These are phyloP conservation scores for Jasminum sambac DNA, from an alignment of 257 asterid genomes.

Conservation along the genomic window DNA sequence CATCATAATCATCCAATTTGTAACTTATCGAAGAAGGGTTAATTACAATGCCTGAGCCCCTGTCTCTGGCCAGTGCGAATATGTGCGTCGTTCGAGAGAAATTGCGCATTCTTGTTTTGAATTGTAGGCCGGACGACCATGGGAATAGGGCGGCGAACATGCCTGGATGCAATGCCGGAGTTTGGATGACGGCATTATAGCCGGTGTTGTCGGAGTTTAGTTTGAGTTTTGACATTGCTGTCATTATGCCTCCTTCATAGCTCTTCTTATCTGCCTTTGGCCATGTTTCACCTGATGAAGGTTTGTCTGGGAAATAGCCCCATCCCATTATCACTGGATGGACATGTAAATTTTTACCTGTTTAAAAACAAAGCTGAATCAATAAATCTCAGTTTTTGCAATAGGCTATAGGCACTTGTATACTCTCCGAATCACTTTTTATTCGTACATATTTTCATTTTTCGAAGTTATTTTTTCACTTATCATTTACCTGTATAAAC, in stretches of 20 bases:
- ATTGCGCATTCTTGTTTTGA: slow-evolving; percentile 54
- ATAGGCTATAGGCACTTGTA: neutral
- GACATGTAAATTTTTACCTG: slow-evolving; percentile 49
- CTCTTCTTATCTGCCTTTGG: slow-evolving; percentile 56
- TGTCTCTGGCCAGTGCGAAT: slow-evolving; percentile 69
- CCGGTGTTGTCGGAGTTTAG: slow-evolving; percentile 45
- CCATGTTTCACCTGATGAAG: slow-evolving; percentile 35
- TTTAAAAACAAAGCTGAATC: neutral
- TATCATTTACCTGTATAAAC: too few species aligned
- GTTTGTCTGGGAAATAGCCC: slow-evolving; percentile 72
- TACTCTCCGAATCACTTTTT: too few species aligned
- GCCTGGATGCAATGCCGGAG: slow-evolving; percentile 84
- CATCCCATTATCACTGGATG: slow-evolving; percentile 78
- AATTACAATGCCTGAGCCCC: slow-evolving; percentile 52
- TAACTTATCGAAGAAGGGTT: slow-evolving; percentile 47
- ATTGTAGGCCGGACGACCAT: slow-evolving; percentile 64
- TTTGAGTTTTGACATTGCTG: slow-evolving; percentile 67
- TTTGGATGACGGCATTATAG: slow-evolving; percentile 68
- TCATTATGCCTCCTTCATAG: slow-evolving; percentile 73
- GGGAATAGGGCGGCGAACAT: slow-evolving; percentile 70
- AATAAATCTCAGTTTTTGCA: neutral
- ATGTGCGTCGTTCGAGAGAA: slow-evolving; percentile 68
- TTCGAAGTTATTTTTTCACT: too few species aligned
- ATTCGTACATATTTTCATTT: too few species aligned
- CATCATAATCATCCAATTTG: slow-evolving; percentile 43